Evolutionary conservation across 768 basidiomycete species (phyloP), one percentile per base, ranked within the genome.

Genomic region (Lentinula raphanica): DNA sequence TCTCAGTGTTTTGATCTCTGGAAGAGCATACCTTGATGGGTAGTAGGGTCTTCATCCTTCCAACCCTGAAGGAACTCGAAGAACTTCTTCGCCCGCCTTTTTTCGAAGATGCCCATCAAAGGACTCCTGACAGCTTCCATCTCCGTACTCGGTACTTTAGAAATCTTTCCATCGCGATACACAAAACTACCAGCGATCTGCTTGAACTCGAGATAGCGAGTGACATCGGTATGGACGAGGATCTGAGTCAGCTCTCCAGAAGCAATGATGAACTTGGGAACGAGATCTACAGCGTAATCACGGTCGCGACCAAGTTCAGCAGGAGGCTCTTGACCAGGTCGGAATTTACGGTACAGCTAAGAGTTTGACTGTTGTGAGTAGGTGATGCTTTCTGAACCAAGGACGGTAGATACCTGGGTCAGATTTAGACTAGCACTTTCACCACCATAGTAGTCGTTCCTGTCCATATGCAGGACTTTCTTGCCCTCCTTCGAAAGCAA

Each of bases 91-190:
- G 96, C 96, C 38, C 97, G 80, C 61, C 94, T 80, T 78, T 99
- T 99, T 83, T 99, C 97, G 65, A 98, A 98, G 38, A 98, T 76
- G n/a, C 97, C 97, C 95, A 99, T 98, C 66, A 99, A 79, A 32
- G 94, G 90, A 66, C 91, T 94, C 73, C 76, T 88, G 58, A 98
- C 89, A 8, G 97, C 97, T 77, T 99, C 97, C 79, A 95, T 87
- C 78, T 98, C 95, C 5, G 94, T 98, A 67, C 90, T 89, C 31
- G 97, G 97, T 9, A 99, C 97, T 74, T 99, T 99, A 60, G 92
- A 93, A 74, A 99, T 97, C 75, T 74, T 90, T 51, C 94, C 94
- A 72, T 98, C 96, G 55, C 96, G 88, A 72, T 94, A 98, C 59
- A 99, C 97, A 74, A 89, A 99, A 69, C 92, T 94, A 55, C 96